phyloP scores from a whole-genome alignment of 345 rosid species.

The Geranium rotundifolium region DNA sequence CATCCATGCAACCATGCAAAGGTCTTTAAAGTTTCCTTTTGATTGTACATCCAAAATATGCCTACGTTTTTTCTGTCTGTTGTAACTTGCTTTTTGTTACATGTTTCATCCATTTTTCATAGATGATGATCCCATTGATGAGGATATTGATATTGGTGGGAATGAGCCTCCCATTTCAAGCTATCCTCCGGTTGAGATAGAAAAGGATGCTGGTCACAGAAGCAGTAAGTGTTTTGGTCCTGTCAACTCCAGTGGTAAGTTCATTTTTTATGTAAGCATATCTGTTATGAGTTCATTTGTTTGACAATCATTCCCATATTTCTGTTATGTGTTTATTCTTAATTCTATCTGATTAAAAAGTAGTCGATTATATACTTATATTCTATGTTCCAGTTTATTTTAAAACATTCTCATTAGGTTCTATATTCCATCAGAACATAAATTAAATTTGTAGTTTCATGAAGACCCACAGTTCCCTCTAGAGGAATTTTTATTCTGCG shows the following conservation, averaged over 20 bases:
- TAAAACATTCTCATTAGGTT: too few species aligned
- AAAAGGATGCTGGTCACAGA: slow-evolving; percentile 23
- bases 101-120: slow-evolving; percentile 12
- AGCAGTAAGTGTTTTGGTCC: slow-evolving; percentile 21
- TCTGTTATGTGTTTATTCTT: background rate
- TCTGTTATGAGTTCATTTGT: background rate
- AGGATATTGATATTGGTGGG: slow-evolving; percentile 77
- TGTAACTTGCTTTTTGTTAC: background rate
- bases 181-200: slow-evolving; percentile 34
- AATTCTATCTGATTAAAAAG: background rate
- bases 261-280: background rate
- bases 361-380: background rate
- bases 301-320: background rate
- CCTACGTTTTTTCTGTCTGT: background rate
- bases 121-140: slow-evolving; percentile 63
- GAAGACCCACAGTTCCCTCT: too few species aligned
- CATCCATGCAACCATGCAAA: slow-evolving; percentile 62
- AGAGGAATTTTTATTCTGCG: too few species aligned
- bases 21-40: slow-evolving; percentile 11
- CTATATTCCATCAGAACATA: background rate
- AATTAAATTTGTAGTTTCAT: too few species aligned
- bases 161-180: slow-evolving; percentile 68
- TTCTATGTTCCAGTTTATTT: too few species aligned
- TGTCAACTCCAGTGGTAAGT: slow-evolving; percentile 46
- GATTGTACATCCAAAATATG: background rate